Evolutionary conservation across 176 grass and related monocot species (phyloP), one percentile per base, ranked within the genome.

Genomic region (Triticum timopheevii): DNA sequence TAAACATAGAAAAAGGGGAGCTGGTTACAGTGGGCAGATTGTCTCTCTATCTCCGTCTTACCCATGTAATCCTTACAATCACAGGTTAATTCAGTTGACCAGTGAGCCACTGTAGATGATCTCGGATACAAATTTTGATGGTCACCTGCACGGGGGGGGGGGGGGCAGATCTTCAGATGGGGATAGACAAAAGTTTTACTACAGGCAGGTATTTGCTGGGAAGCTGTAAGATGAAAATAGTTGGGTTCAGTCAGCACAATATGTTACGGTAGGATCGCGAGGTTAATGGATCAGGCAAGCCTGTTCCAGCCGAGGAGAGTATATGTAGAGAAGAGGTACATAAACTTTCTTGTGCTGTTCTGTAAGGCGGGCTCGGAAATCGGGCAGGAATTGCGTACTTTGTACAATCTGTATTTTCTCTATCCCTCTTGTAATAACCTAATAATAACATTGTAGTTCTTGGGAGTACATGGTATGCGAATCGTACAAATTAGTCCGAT

Each of bases 61-160:
- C 11, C 16, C 22, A 3, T 44, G 10, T 63, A 59, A 62, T 74
- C 58, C n/a, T 65, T 64, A 7, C 8, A 52, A 7, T 58, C 81
- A 22, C 86, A 91, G 90, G 82, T 88, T 85, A 78, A 72, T 82
- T 73, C 82, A 82, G 71, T 70, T 91, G 64, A 72, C 62, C 86
- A 82, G 86, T 85, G n/a, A 8, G 15, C 20, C 54, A 24, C 63
- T 1, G 2, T 52, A 70, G 11, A 72, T 44, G 71, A 78, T 73
- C 54, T 65, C 8, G 39, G 7, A 17, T 45, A 77, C 70, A 91
- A 91, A 71, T 85, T 85, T 91, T 82, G 86, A 70, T 64, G 64
- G 22, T 38, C 36, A n/a, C 17, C 52, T 10, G 23, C 73, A 49
- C 12, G 38, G 64, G 86, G 82, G 82, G 69, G n/a, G n/a, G n/a